Percentiles rank a stretch among this genome's conserved stretches.
Evolutionary conservation across 371 early-diverging fungal genomes (phyloP).

Genomic region (Sporodiniella umbellata): DNA sequence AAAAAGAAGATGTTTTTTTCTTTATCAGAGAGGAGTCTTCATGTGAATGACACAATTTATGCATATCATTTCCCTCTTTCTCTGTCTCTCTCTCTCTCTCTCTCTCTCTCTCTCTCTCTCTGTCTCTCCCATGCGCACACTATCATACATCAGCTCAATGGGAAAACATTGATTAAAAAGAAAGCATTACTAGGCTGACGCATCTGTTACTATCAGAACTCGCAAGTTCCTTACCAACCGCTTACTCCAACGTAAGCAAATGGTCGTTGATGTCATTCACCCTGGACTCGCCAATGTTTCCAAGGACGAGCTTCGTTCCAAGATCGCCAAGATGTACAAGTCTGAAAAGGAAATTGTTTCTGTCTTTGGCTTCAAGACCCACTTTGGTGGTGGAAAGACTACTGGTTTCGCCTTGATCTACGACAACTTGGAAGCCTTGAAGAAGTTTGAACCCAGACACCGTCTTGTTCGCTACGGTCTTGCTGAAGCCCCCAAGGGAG

Average conservation of each 20-base stretch:
- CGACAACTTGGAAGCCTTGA: slow-evolving; percentile 91
- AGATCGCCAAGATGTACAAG: slow-evolving; percentile 97
- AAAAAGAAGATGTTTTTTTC: no score
- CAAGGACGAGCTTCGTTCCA: slow-evolving; percentile 92
- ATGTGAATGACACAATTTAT: background rate
- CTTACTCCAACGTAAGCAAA: slow-evolving; percentile 96
- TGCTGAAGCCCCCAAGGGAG: slow-evolving; percentile 71
- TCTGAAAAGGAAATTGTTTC: slow-evolving; percentile 86
- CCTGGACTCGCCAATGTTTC: slow-evolving; percentile 90
- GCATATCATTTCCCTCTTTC: background rate
- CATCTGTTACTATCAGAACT: slow-evolving; percentile 92
- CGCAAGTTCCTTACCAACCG: slow-evolving; percentile 99
- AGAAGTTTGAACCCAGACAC: slow-evolving; percentile 99
- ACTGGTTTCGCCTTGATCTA: slow-evolving; percentile 98
- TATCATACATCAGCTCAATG: no score
- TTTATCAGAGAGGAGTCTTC: no score
- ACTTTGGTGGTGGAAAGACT: slow-evolving; percentile 97
- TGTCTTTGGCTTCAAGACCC: slow-evolving; percentile 94
- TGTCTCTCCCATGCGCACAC: no score
- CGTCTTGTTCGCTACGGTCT: slow-evolving; percentile 86
- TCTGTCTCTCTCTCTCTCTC: background rate
- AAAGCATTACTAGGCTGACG: slow-evolving; percentile 57
- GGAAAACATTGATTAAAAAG: background rate
- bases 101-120: background rate
- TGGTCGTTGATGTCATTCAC: slow-evolving; percentile 96